Conservation (phyloP, 257 asterid species). For the Nicotiana otophora region DNA sequence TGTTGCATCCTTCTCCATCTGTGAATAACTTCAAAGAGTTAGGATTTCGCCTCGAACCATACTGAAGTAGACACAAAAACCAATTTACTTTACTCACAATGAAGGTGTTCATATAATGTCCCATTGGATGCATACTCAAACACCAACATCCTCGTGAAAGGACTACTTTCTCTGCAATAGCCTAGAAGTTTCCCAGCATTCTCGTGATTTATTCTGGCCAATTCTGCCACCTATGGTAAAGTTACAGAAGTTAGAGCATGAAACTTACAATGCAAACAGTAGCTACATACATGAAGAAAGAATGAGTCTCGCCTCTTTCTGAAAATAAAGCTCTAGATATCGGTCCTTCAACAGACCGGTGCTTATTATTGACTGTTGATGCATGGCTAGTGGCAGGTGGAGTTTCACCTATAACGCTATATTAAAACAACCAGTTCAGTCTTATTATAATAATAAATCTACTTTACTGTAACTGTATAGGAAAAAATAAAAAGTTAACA, state of each 20-base stretch:
- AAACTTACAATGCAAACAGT: background rate
- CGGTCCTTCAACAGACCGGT: too few relatives aligned
- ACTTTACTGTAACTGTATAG: background rate
- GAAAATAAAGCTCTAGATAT: conserved; percentile 88
- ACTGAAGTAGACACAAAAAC: background rate
- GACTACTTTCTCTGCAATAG: conserved; percentile 69
- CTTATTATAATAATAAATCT: background rate
- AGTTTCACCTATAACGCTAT: conserved; percentile 32
- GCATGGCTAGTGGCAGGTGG: conserved; percentile 37
- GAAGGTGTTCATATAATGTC: conserved; percentile 91
- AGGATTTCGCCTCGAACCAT: background rate
- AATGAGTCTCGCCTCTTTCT: conserved; percentile 55
- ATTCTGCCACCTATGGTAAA: conserved; percentile 69
- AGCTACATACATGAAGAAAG: background rate
- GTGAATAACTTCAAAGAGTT: conserved; percentile 13
- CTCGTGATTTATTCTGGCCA: conserved; percentile 67
- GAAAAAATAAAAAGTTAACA: too few relatives aligned
- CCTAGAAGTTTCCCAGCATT: conserved; percentile 78
- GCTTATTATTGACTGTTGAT: conserved; percentile 30
- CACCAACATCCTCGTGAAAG: conserved; percentile 89
- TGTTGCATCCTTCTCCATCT: conserved; percentile 92
- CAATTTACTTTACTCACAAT: conserved; percentile 44
- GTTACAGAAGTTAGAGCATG: conserved; percentile 5
- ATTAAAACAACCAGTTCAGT: conserved; percentile 4
- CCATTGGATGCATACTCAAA: conserved; percentile 96